These are phyloP conservation scores for Pseudopithomyces chartarum DNA, from an alignment of 2,329 filamentous ascomycete genomes.

Conservation along the genomic window DNA sequence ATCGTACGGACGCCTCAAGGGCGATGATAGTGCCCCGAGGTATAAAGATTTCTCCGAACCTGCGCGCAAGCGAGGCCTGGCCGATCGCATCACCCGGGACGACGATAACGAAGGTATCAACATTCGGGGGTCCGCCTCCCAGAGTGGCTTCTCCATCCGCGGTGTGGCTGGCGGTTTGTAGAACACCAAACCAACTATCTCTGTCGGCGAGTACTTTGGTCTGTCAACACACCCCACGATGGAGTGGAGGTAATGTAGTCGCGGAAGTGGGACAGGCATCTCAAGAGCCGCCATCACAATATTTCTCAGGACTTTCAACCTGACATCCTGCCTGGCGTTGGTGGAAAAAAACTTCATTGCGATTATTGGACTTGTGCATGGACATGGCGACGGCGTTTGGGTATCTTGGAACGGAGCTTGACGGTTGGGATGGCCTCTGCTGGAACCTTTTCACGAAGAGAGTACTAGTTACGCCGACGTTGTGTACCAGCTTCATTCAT, in stretches of 20 bases:
- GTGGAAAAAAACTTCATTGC: background rate
- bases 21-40: constrained; percentile 31
- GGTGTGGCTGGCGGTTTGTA: constrained; percentile 41
- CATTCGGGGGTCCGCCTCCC: constrained; percentile 35
- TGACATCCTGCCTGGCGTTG: background rate
- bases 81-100: constrained; percentile 28
- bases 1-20: constrained; percentile 37
- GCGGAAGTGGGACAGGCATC: background rate
- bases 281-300: background rate
- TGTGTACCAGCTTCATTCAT: background rate
- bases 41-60: constrained; percentile 34
- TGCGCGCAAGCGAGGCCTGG: constrained; percentile 21
- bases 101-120: constrained; percentile 35
- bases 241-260: background rate
- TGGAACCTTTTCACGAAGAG: background rate
- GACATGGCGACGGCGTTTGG: background rate
- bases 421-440: background rate
- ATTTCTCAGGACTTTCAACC: background rate
- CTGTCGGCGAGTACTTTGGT: background rate
- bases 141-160: constrained; percentile 32
- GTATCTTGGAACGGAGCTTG: background rate
- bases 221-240: background rate
- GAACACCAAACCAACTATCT: background rate
- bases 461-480: background rate
- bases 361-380: background rate